Evolutionary conservation across 345 rosid genomes (phyloP), one percentile per base, ranked within the genome.

Genomic region (Aurinia saxatilis): DNA sequence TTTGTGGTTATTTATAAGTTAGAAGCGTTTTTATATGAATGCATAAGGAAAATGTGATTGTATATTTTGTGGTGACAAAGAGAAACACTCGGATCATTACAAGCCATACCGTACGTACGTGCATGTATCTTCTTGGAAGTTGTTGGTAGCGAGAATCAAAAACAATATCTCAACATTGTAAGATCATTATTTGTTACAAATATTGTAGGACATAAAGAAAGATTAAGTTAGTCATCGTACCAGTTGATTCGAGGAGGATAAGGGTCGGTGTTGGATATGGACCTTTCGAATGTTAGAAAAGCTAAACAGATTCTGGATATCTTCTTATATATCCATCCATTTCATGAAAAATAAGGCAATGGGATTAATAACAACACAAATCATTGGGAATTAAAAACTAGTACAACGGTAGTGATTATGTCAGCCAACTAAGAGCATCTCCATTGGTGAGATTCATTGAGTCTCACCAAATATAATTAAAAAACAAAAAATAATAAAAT

Each of bases 61-160:
- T 15, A 51, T 31, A 51, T 60, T 45, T 8, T 60, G 53, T 60
- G 65, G 51, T 33, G 42, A 5, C 3, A 19, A 4, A 34, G 45
- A 53, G 46, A 53, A 65, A 65, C 61, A 65, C 53, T 54, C 54
- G 52, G 69, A 53, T 33, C 42, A 53, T 52, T 53, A 45, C 36
- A 65, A 53, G 29, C 69, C 69, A 65, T 44, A 45, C 13, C 38
- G 29, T 65, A 54, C 54, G 46, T 37, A 19, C 35, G 4, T 21
- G 4, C 4, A 21, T 21, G 4, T 21, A 4, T 21, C 61, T 34
- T 44, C 36, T 44, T 44, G 44, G 6, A 17, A 35, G 37, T 51
- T 49, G 56, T 40, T 54, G 54, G 42, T 19, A 23, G 31, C 30
- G 41, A 41, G 17, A 19, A 53, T 41, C 13, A 42, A 42, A 4